phyloP scores from a whole-genome alignment of 441 rosid species.

The Pelargonium cotyledonis region DNA sequence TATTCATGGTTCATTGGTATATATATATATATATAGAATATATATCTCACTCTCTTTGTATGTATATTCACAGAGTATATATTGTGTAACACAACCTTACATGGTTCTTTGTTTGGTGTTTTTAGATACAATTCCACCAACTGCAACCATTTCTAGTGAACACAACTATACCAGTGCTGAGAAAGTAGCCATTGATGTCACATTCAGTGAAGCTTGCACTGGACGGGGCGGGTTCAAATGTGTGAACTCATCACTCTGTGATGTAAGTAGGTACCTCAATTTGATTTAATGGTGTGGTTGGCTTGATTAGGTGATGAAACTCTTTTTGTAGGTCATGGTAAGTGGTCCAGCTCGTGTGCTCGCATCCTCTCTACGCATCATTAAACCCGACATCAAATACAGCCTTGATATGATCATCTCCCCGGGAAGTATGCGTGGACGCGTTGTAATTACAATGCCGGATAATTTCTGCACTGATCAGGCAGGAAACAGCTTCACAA shows the following conservation, averaged over 20 bases:
- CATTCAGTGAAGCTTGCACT: slow-evolving; percentile 45
- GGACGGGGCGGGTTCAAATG: slow-evolving; percentile 49
- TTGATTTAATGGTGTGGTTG: background rate
- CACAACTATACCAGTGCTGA: slow-evolving; percentile 41
- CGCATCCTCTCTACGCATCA: slow-evolving; percentile 29
- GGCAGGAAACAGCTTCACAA: slow-evolving; percentile 47
- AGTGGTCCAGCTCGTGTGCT: slow-evolving; percentile 39
- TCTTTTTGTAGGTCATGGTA: slow-evolving; percentile 30
- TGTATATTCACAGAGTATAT: no score
- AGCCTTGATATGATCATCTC: slow-evolving; percentile 31
- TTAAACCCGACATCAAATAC: slow-evolving; percentile 30
- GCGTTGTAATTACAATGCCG: slow-evolving; percentile 34
- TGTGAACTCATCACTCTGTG: slow-evolving; percentile 43
- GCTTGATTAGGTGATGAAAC: background rate
- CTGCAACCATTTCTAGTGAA: slow-evolving; percentile 38
- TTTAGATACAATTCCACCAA: slow-evolving; percentile 43
- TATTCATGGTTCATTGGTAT: slow-evolving; percentile 55
- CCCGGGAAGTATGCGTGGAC: slow-evolving; percentile 23
- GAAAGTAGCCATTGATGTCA: slow-evolving; percentile 33
- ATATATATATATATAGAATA: no score
- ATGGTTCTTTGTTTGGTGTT: slow-evolving; percentile 1
- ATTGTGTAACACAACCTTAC: background rate
- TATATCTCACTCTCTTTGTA: no score
- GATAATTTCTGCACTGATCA: slow-evolving; percentile 38
- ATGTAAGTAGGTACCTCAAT: slow-evolving; percentile 29